A percentile compares a stretch with the other conserved stretches of the same genome.
Conservation (phyloP, 2,329 filamentous ascomycete species). For the Paraphaeosphaeria minitans region DNA sequence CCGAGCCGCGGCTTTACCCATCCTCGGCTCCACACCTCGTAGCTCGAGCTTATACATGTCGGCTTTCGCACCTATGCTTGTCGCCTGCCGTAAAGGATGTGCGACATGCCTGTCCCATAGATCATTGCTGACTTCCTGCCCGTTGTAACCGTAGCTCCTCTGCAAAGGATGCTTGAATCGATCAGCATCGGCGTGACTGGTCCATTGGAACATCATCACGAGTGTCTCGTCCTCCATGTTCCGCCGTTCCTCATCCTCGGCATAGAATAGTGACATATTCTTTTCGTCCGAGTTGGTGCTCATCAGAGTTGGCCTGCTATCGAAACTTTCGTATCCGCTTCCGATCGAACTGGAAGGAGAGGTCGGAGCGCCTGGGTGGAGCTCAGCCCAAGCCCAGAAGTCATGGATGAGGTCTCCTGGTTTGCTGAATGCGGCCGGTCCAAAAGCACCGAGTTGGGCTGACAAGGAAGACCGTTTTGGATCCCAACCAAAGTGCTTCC, state of each 20-base stretch:
- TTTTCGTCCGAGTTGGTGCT: conserved; percentile 35
- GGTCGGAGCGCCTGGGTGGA: conserved; percentile 15
- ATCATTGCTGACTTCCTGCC: conserved; percentile 24
- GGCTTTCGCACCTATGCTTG: conserved; percentile 29
- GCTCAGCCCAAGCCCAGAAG: conserved; percentile 39
- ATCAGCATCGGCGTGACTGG: conserved; percentile 28
- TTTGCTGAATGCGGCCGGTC: conserved; percentile 26
- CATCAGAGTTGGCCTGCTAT: conserved; percentile 10
- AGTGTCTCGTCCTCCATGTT: conserved; percentile 32
- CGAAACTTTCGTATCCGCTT: conserved; percentile 17
- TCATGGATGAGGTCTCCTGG: conserved; percentile 36
- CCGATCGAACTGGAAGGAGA: conserved; percentile 19
- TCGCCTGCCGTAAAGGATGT: conserved; percentile 31
- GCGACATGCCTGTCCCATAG: conserved; percentile 35
- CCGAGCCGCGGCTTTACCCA: conserved; percentile 17
- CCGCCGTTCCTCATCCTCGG: conserved; percentile 19
- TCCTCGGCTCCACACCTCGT: conserved; percentile 32
- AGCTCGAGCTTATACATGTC: conserved; percentile 32
- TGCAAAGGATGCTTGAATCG: conserved; percentile 37
- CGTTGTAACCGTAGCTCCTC: conserved; percentile 33
- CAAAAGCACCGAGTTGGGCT: conserved; percentile 20
- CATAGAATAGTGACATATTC: conserved; percentile 28
- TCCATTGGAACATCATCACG: conserved; percentile 41
- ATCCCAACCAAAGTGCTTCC: conserved; percentile 39
- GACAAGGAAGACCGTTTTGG: conserved; percentile 32